These are phyloP conservation scores for Tolypocladium ovalisporum DNA, from an alignment of 2,329 filamentous ascomycete genomes.

Conservation along the genomic window DNA sequence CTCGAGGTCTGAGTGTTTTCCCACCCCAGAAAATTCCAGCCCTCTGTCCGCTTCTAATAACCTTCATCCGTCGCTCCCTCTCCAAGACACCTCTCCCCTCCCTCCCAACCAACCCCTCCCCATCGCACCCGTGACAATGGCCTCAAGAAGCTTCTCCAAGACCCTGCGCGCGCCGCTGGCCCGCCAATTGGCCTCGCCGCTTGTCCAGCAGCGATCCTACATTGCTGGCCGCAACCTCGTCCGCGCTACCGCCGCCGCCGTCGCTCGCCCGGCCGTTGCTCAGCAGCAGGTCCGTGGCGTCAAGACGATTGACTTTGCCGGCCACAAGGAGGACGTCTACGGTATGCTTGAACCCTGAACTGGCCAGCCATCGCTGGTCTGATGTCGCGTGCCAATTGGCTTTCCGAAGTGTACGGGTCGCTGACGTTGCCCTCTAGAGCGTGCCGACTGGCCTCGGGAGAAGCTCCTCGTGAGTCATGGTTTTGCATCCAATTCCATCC, in stretches of 20 bases:
- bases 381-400: neutral
- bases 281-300: conserved; percentile 76
- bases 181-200: conserved; percentile 52
- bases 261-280: conserved; percentile 38
- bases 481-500: neutral
- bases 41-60: neutral
- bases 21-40: conserved; percentile 4
- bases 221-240: conserved; percentile 48
- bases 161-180: conserved; percentile 52
- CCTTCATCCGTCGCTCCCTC: conserved; percentile 5
- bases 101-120: conserved; percentile 7
- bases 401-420: conserved; percentile 3
- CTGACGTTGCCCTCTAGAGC: conserved; percentile 48
- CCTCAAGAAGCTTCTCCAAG: conserved; percentile 64
- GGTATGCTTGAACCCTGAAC: conserved; percentile 40
- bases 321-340: conserved; percentile 87
- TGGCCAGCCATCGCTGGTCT: neutral
- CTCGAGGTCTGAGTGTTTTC: conserved; percentile 1
- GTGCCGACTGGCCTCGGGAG: conserved; percentile 95
- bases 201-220: conserved; percentile 51
- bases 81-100: conserved; percentile 12
- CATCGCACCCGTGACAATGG: conserved; percentile 46
- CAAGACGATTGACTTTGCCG: conserved; percentile 99
- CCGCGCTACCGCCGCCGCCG: conserved; percentile 37
- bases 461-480: conserved; percentile 75